These are phyloP conservation scores for Exophiala bonariae DNA, from an alignment of 2,329 filamentous ascomycete species.

Conservation along the genomic window DNA sequence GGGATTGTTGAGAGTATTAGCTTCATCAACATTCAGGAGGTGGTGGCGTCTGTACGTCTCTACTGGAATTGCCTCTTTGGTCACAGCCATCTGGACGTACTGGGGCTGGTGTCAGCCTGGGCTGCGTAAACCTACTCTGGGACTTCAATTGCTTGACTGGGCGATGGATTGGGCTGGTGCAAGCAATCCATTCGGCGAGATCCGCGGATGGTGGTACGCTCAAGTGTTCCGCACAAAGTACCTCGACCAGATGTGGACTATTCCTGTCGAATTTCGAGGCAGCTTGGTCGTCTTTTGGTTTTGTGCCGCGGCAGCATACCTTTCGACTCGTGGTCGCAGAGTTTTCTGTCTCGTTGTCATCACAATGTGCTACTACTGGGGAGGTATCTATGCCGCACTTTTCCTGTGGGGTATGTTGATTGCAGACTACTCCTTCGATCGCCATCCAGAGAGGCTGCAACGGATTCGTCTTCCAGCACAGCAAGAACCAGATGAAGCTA, in stretches of 20 bases:
- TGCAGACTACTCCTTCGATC: constrained; percentile 15
- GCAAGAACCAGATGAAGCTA: neutral
- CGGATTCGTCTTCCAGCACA: constrained; percentile 11
- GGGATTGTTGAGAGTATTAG: constrained; percentile 10
- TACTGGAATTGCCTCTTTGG: constrained; percentile 8
- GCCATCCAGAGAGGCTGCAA: constrained; percentile 13
- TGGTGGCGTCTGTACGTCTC: constrained; percentile 36
- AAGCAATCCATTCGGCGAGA: constrained; percentile 18
- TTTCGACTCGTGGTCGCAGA: constrained; percentile 6
- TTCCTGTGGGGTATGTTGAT: constrained; percentile 18
- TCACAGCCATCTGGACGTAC: constrained; percentile 10
- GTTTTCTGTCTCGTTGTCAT: constrained; percentile 9
- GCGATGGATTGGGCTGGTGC: constrained; percentile 14
- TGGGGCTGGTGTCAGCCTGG: constrained; percentile 13
- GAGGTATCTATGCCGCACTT: constrained; percentile 13
- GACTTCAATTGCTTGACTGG: constrained; percentile 22
- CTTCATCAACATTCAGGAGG: constrained; percentile 43
- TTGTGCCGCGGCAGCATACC: constrained; percentile 11
- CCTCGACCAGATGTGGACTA: constrained; percentile 38
- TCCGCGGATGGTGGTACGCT: constrained; percentile 16
- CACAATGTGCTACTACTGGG: constrained; percentile 15
- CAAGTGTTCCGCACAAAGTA: constrained; percentile 17
- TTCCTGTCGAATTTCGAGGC: constrained; percentile 47
- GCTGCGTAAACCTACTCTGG: constrained; percentile 4
- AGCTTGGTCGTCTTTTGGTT: constrained; percentile 32